Base-by-base conservation (phyloP, 1,284 basidiomycete species). In the Uromyces viciae-fabae region DNA sequence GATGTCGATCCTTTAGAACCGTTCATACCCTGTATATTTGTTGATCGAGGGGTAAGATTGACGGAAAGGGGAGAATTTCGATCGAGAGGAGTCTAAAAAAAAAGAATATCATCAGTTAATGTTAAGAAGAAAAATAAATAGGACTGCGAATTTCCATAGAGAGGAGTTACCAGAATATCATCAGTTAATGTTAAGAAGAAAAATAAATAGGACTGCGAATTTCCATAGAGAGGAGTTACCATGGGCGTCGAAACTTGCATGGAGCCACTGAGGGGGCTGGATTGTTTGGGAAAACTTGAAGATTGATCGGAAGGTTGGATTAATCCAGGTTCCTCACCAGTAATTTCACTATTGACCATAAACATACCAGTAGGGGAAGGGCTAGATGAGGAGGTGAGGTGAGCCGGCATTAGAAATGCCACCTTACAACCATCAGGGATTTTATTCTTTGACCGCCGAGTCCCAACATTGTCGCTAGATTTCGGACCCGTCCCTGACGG, bases 311-410 rank as follows among this genome's bases (percentile, higher is more conserved):
- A 38, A 42, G 40, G 28, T 28, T 56, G 38, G 11, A 33, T 38
- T 9, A 52, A 40, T 38, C n/a, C 28, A 40, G 36, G 64, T 42
- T 22, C 33, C 19, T 80, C 69, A 8, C 68, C 78, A 72, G 56
- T 60, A 31, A 80, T 80, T 58, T 80, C 78, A 49, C 78, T 80
- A 46, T 62, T 58, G 40, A 80, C 78, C 78, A 80, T 80, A 54
- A 80, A 80, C 68, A 80, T 80, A 38, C 69, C 69, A 36, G 78
- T 31, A 22, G 69, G 19, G 42, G 56, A 8, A 25, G 78, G 1
- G 22, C 36, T 64, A 19, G 54, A 46, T n/a, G n/a, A n/a, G 25
- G 68, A 64, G 8, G 28, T 15, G 9, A 80, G 52, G 66, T 80
- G 69, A 19, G 78, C 52, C 43, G 78, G 78, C 42, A 42, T 69